phyloP scores from a whole-genome alignment of 371 early-diverging fungal species.

The Conidiobolus incongruus region DNA sequence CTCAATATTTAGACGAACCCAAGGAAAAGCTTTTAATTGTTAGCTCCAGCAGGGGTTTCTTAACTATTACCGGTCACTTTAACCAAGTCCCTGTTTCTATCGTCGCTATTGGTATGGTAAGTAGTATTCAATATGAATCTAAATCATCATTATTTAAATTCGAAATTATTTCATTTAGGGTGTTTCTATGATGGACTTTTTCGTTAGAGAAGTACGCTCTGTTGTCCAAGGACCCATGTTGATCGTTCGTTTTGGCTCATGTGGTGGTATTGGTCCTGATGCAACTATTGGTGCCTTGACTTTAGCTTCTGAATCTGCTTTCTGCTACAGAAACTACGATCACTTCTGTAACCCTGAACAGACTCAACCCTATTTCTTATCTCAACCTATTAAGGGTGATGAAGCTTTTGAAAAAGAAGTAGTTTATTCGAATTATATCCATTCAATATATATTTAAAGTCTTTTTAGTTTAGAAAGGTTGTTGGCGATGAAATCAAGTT shows the following conservation, averaged over 20 bases:
- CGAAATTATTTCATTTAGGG: slow-evolving; percentile 29
- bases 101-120: slow-evolving; percentile 64
- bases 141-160: slow-evolving; percentile 3
- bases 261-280: slow-evolving; percentile 44
- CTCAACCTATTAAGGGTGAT: slow-evolving; percentile 36
- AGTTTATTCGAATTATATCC: too few species aligned
- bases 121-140: too few species aligned
- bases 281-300: slow-evolving; percentile 47
- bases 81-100: slow-evolving; percentile 57
- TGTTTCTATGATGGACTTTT: slow-evolving; percentile 79
- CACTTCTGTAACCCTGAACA: slow-evolving; percentile 26
- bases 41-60: slow-evolving; percentile 61
- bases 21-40: slow-evolving; percentile 6
- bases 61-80: slow-evolving; percentile 81
- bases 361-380: slow-evolving; percentile 34
- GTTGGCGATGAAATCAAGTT: slow-evolving; percentile 25
- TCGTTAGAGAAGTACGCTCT: slow-evolving; percentile 74
- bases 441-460: too few species aligned
- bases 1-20: slow-evolving; percentile 26
- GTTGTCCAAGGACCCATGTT: slow-evolving; percentile 60
- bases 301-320: slow-evolving; percentile 46
- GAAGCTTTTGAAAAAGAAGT: slow-evolving; percentile 21
- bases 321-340: slow-evolving; percentile 53
- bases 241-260: slow-evolving; percentile 76
- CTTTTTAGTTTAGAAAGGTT: slow-evolving; percentile 8